Evolutionary conservation across 495 filamentous ascomycete genomes (phyloP).

Genomic region (Trichoderma orchidacearum): DNA sequence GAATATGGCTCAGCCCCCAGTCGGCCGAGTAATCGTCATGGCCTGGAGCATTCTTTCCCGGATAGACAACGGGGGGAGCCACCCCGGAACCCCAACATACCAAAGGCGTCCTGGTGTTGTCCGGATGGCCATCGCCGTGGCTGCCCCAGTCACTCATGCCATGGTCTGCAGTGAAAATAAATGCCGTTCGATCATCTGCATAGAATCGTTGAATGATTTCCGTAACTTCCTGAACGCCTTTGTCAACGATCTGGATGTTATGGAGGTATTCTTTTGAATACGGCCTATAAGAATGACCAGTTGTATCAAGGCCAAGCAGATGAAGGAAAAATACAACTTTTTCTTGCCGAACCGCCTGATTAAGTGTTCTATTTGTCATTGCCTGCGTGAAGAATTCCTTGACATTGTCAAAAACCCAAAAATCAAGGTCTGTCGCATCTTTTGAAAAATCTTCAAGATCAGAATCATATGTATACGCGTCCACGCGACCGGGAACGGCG

Average conservation of each 20-base stretch:
- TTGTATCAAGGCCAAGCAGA: conserved; percentile 89
- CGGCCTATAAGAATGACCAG: conserved; percentile 74
- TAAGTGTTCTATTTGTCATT: conserved; percentile 58
- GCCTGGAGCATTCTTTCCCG: conserved; percentile 45
- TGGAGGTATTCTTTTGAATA: conserved; percentile 92
- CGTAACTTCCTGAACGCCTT: conserved; percentile 72
- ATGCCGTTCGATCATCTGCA: conserved; percentile 81
- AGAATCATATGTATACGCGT: conserved; percentile 68
- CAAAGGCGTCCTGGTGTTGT: conserved; percentile 91
- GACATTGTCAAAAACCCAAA: conserved; percentile 92
- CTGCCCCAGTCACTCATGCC: conserved; percentile 99
- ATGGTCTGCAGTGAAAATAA: conserved; percentile 95
- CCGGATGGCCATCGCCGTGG: conserved; percentile 93
- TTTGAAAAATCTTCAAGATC: conserved; percentile 82
- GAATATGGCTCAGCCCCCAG: conserved; percentile 71
- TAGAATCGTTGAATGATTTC: conserved; percentile 82
- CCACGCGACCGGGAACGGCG: conserved; percentile 73
- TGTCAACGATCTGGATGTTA: conserved; percentile 89
- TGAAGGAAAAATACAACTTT: conserved; percentile 95
- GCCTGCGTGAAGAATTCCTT: conserved; percentile 76
- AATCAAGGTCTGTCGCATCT: conserved; percentile 70
- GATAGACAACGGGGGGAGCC: conserved; percentile 51
- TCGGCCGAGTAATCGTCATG: conserved; percentile 90
- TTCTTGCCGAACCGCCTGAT: conserved; percentile 61
- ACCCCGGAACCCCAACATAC: conserved; percentile 93